Evolutionary conservation across 129 eudicot genomes (phyloP).

Genomic region (Artemisia tridentata): DNA sequence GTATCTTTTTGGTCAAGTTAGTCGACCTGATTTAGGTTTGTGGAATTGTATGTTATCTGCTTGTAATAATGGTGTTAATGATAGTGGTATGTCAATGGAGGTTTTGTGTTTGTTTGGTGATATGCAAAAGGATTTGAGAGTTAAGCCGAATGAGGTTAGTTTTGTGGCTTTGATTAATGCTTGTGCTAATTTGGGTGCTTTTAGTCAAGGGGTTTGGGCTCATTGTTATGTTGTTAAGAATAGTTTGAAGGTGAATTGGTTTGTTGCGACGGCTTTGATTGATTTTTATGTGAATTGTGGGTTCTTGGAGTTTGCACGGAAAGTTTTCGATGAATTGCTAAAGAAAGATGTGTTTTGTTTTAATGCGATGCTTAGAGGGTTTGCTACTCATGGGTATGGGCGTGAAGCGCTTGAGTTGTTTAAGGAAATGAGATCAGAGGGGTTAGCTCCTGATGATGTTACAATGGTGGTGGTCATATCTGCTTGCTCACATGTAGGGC

Average conservation of each 20-base stretch:
- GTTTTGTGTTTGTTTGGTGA: slow-evolving; percentile 56
- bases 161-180: slow-evolving; percentile 62
- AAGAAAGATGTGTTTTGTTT: slow-evolving; percentile 53
- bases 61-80: slow-evolving; percentile 25
- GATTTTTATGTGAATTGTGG: slow-evolving; percentile 64
- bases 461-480: slow-evolving; percentile 51
- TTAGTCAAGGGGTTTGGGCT: slow-evolving; percentile 68
- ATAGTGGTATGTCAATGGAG: slow-evolving; percentile 39
- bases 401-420: slow-evolving; percentile 49
- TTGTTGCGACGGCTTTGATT: slow-evolving; percentile 53
- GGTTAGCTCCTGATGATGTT: slow-evolving; percentile 60
- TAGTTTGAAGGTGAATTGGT: slow-evolving; percentile 48
- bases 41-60: slow-evolving; percentile 67
- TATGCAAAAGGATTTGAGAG: slow-evolving; percentile 40
- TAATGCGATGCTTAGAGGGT: slow-evolving; percentile 74
- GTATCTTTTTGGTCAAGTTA: slow-evolving; percentile 45
- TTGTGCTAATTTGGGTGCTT: slow-evolving; percentile 66
- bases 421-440: slow-evolving; percentile 37
- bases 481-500: slow-evolving; percentile 73
- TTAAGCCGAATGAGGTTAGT: slow-evolving; percentile 63
- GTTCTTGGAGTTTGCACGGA: slow-evolving; percentile 41
- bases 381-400: slow-evolving; percentile 61
- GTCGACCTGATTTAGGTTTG: slow-evolving; percentile 58
- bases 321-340: slow-evolving; percentile 51
- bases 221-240: slow-evolving; percentile 46